Conservation (phyloP, 805 yeast genomes). For the Saccharomycopsis vini region DNA sequence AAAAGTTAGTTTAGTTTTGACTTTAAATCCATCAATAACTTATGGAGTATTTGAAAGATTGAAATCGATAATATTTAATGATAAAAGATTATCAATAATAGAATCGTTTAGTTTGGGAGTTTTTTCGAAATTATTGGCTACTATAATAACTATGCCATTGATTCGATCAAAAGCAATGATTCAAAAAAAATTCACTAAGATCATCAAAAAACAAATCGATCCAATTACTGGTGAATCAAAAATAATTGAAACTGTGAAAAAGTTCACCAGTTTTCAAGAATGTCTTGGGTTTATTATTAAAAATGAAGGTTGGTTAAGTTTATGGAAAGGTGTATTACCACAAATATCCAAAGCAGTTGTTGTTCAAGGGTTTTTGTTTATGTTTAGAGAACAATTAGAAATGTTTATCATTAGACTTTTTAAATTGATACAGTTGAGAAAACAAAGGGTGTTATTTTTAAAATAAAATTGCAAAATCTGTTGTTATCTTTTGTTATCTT, state of each 20-base stretch:
- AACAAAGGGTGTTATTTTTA: not conserved
- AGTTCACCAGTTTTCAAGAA: conserved; percentile 50
- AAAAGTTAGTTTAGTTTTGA: conserved; percentile 68
- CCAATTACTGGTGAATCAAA: conserved; percentile 18
- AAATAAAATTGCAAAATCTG: not conserved
- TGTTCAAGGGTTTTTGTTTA: conserved; percentile 77
- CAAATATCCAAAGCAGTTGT: conserved; percentile 74
- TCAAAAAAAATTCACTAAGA: conserved; percentile 34
- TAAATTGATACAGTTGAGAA: not conserved
- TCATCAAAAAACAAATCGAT: conserved; percentile 21
- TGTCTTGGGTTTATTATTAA: conserved; percentile 52
- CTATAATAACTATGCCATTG: conserved; percentile 73
- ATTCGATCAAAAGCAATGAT: conserved; percentile 78
- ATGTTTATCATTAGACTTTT: conserved; percentile 11
- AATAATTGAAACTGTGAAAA: conserved; percentile 27
- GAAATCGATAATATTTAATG: conserved; percentile 36
- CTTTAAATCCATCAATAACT: conserved; percentile 79
- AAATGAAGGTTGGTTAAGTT: conserved; percentile 53
- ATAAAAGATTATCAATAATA: conserved; percentile 38
- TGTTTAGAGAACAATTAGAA: conserved; percentile 64
- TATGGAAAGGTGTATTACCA: conserved; percentile 76
- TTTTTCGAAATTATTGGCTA: conserved; percentile 72
- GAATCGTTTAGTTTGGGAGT: conserved; percentile 71
- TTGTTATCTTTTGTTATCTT: no score
- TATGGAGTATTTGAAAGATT: conserved; percentile 73